Evolutionary conservation across 495 filamentous ascomycete species (phyloP), one percentile per base, ranked within the genome.

Genomic region (Daldinia bambusicola): DNA sequence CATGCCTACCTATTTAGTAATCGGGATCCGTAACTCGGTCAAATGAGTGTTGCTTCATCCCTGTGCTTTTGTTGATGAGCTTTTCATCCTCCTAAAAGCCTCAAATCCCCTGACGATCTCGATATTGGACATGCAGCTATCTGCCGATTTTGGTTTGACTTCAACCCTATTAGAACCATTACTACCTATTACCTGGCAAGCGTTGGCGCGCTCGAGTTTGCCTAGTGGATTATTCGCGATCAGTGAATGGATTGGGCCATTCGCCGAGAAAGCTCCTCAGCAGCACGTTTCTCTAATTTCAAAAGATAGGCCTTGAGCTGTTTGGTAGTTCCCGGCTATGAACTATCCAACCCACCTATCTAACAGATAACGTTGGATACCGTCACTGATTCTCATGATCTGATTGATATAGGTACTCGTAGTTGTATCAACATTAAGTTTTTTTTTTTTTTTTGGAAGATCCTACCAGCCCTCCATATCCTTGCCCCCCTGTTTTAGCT

Each of bases 51-150:
- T 34, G 34, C 43, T 57, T 48, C 32, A 64, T 64, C 61, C 53
- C 62, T 69, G 71, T 55, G 55, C 36, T 56, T 37, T 66, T 43
- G 37, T 32, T 63, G 10, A 20, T 32, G 51, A 66, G 45, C 63
- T 40, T 70, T 16, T 48, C 18, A 14, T 52, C 32, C 32, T 59
- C 8, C 52, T 57, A 56, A 60, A 67, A 70, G 67, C 58, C 58
- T 70, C 48, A 48, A 56, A 52, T 70, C 71, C 71, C 71, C 71
- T 74, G 71, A 70, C 71, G 71, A 70, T 74, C 71, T 74, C 67
- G 71, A 74, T 74, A 70, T 64, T 70, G 32, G 1, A 58, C 32
- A 55, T 70, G 62, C 66, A 53, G 36, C 62, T 38, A 59, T 61
- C 71, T 70, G 61, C 58, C 63, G 41, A 67, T 58, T 70, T 43